These are phyloP conservation scores for Gryganskiella cystojenkinii DNA, from an alignment of 192 early-diverging fungal species.

Conservation along the genomic window DNA sequence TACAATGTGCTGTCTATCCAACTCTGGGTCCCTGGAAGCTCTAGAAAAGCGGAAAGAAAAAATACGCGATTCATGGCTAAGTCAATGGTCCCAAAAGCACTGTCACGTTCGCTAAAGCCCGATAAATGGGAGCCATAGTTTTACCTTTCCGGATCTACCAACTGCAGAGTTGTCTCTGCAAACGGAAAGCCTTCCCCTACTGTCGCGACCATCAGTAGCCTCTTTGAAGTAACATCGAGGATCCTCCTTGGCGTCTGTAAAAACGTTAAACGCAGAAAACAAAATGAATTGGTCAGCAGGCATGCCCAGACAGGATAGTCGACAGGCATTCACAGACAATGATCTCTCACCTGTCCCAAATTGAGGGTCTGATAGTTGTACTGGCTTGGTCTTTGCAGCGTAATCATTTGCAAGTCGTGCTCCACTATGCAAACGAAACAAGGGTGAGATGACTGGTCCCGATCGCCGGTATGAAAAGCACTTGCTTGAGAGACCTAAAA, in stretches of 20 bases:
- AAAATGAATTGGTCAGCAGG: not conserved
- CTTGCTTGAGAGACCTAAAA: constrained; percentile 21
- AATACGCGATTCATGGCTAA: not conserved
- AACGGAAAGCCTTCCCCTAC: constrained; percentile 34
- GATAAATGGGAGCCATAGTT: not conserved
- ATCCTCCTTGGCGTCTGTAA: constrained; percentile 38
- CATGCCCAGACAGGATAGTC: no score
- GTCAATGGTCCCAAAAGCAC: not conserved
- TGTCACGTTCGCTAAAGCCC: not conserved
- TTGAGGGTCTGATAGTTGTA: constrained; percentile 15
- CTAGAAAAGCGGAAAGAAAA: not conserved
- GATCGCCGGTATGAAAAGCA: constrained; percentile 10
- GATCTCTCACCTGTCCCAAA: constrained; percentile 24
- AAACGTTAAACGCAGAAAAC: not conserved
- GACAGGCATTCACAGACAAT: no score
- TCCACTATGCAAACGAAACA: constrained; percentile 40
- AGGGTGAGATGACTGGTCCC: not conserved
- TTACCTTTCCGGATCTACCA: constrained; percentile 36
- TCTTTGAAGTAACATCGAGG: constrained; percentile 33
- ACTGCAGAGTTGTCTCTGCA: constrained; percentile 17
- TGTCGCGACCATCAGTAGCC: constrained; percentile 19
- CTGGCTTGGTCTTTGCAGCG: constrained; percentile 13
- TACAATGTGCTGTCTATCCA: constrained; percentile 23
- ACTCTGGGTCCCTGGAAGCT: constrained; percentile 12
- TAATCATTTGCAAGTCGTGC: constrained; percentile 30